Percentiles rank a stretch among this genome's conserved stretches.
Evolutionary conservation across 1,139 yeast genomes (phyloP).

Genomic region (Barnettozyma hawaiiensis): DNA sequence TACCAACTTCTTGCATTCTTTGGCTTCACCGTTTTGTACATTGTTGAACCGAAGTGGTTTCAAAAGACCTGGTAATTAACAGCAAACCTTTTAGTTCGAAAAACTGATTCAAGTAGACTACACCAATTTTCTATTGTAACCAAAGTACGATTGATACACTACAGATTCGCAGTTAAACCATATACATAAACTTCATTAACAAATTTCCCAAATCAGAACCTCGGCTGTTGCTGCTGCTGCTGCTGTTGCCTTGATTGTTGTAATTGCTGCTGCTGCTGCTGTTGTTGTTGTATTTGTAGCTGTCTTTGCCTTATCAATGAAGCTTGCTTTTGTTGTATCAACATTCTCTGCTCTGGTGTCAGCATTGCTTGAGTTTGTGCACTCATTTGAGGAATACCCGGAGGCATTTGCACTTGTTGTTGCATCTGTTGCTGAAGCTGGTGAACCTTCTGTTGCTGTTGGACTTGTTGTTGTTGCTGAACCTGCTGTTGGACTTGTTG

Average conservation of each 20-base stretch:
- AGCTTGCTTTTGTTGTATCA: slow-evolving; percentile 10
- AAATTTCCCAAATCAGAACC: neutral
- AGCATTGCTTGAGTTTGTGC: slow-evolving; percentile 12
- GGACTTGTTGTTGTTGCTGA: slow-evolving; percentile 6
- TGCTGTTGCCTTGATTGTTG: slow-evolving; percentile 1
- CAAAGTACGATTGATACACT: neutral
- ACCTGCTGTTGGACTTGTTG: slow-evolving; percentile 12
- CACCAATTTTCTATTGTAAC: no score
- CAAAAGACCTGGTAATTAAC: slow-evolving; percentile 9
- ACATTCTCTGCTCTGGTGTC: slow-evolving; percentile 30
- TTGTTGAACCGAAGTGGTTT: slow-evolving; percentile 10
- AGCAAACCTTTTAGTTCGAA: no score
- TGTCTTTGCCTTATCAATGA: slow-evolving; percentile 8
- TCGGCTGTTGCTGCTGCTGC: slow-evolving; percentile 3
- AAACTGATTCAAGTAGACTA: no score
- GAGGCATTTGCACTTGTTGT: slow-evolving; percentile 6
- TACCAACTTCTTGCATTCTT: slow-evolving; percentile 13
- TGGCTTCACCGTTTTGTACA: slow-evolving; percentile 7
- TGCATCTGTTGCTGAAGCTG: slow-evolving; percentile 4
- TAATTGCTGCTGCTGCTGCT: slow-evolving; percentile 9
- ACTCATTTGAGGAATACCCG: slow-evolving; percentile 6
- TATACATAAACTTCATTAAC: neutral
- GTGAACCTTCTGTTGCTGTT: slow-evolving; percentile 4
- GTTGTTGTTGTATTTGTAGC: slow-evolving; percentile 15
- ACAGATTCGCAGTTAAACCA: neutral